phyloP scores from a whole-genome alignment of 2,329 filamentous ascomycete species.

The Cercospora sp. region DNA sequence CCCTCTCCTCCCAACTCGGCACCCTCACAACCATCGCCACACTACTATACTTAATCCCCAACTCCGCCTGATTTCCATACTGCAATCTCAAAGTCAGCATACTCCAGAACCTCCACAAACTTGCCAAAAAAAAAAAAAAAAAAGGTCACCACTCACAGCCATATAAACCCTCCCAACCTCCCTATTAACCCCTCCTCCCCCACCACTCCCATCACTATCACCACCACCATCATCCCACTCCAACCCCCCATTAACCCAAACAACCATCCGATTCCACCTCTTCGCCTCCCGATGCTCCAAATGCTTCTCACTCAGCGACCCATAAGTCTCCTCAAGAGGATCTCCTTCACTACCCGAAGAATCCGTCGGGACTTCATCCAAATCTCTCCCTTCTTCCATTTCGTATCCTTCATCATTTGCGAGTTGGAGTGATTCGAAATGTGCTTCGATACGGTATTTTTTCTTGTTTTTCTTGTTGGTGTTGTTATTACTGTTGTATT shows the following conservation, averaged over 20 bases:
- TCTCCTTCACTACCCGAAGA: too few relatives aligned
- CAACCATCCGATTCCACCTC: not conserved
- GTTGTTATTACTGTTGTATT: too few relatives aligned
- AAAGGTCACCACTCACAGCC: not conserved
- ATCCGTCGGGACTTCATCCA: too few relatives aligned
- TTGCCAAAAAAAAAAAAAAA: too few relatives aligned
- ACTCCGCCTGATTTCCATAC: not conserved
- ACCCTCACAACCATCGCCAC: not conserved
- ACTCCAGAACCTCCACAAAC: too few relatives aligned
- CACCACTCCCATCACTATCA: too few relatives aligned
- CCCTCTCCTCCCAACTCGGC: not conserved
- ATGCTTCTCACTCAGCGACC: not conserved
- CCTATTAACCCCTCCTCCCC: not conserved
- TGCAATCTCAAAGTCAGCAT: not conserved
- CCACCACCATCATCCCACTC: too few relatives aligned
- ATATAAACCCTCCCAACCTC: not conserved
- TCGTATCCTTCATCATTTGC: too few relatives aligned
- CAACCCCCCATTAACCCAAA: not conserved
- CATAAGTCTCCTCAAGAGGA: not conserved
- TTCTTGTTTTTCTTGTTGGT: too few relatives aligned
- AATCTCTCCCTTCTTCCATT: too few relatives aligned
- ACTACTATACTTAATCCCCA: not conserved
- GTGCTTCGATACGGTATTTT: too few relatives aligned
- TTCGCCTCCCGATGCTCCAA: not conserved
- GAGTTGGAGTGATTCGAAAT: too few relatives aligned